Percentiles rank a stretch among this genome's conserved stretches.
phyloP scores from a whole-genome alignment of 2,329 filamentous ascomycete species.

The Cladosporium austrohemisphaericum region DNA sequence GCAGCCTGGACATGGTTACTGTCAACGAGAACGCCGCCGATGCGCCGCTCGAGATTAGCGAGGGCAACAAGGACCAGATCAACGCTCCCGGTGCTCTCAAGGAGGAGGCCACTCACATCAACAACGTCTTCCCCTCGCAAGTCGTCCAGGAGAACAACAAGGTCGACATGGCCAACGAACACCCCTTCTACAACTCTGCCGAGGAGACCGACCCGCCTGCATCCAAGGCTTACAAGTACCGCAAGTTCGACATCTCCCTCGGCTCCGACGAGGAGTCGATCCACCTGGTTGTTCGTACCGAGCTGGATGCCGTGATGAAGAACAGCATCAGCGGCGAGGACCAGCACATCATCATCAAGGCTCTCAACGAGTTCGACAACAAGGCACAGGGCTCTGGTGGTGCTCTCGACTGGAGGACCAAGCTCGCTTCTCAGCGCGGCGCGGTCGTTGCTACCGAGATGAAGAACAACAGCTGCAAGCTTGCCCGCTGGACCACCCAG shows the following conservation, averaged over 20 bases:
- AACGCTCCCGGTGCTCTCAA: slow-evolving; percentile 92
- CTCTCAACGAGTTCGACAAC: slow-evolving; percentile 97
- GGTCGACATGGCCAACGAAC: slow-evolving; percentile 79
- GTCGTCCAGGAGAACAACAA: slow-evolving; percentile 81
- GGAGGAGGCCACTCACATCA: slow-evolving; percentile 98
- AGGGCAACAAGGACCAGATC: slow-evolving; percentile 88
- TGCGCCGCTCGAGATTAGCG: slow-evolving; percentile 83
- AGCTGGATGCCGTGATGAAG: slow-evolving; percentile 93
- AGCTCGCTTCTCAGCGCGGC: slow-evolving; percentile 90
- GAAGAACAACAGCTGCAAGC: slow-evolving; percentile 99
- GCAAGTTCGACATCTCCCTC: slow-evolving; percentile 89
- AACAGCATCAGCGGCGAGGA: slow-evolving; percentile 89
- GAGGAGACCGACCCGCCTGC: slow-evolving; percentile 92
- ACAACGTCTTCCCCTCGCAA: slow-evolving; percentile 98
- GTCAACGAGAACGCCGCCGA: slow-evolving; percentile 99
- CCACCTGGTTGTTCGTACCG: slow-evolving; percentile 87
- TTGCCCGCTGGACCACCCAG: slow-evolving; percentile 96
- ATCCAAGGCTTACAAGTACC: slow-evolving; percentile 97
- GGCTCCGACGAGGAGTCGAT: slow-evolving; percentile 89
- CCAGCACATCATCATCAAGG: slow-evolving; percentile 87
- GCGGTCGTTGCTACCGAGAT: slow-evolving; percentile 98
- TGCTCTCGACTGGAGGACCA: slow-evolving; percentile 93
- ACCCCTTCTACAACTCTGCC: slow-evolving; percentile 94
- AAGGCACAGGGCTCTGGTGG: slow-evolving; percentile 94
- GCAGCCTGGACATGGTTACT: slow-evolving; percentile 92